A percentile compares a stretch with the other conserved stretches of the same genome.
phyloP scores from a whole-genome alignment of 257 asterid genomes.

The Scutellaria galericulata region DNA sequence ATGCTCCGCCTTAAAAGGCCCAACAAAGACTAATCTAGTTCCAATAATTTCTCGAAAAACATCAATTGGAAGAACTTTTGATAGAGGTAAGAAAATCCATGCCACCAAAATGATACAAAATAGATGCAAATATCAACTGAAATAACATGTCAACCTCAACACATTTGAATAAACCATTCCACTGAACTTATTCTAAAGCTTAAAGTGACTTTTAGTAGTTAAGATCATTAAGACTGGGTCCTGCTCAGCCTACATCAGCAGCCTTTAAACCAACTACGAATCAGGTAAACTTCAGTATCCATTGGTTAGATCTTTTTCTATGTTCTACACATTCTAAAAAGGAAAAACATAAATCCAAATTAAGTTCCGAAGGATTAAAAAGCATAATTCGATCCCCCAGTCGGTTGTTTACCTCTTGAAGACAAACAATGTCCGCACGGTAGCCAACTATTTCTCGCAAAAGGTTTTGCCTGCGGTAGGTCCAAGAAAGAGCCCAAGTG shows the following conservation, averaged over 20 bases:
- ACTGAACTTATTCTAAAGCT: background rate
- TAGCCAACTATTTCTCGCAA: conserved; percentile 94
- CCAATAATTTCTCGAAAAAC: background rate
- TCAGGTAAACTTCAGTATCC: background rate
- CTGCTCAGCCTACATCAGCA: conserved; percentile 3
- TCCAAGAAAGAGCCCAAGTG: conserved; percentile 98
- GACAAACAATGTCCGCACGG: conserved; percentile 92
- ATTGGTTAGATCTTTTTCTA: background rate
- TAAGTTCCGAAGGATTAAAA: conserved; percentile 18
- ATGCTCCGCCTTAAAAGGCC: background rate
- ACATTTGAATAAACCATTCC: conserved; percentile 12
- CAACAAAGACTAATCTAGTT: background rate
- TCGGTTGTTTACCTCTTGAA: conserved; percentile 79
- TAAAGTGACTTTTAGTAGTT: conserved; percentile 8
- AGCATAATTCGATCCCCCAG: conserved; percentile 13
- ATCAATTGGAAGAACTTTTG: background rate
- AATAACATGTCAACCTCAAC: conserved; percentile 18
- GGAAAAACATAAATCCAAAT: conserved; percentile 13
- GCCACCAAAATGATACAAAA: background rate
- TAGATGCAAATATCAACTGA: conserved; percentile 5
- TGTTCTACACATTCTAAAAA: conserved; percentile 10
- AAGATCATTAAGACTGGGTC: conserved; percentile 2
- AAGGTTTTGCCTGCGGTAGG: conserved; percentile 92
- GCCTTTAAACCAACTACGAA: conserved; percentile 14
- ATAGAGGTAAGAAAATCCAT: background rate